A percentile compares a stretch with the other conserved stretches of the same genome.
phyloP scores from a whole-genome alignment of 805 yeast species.

The Nakazawaea anatomiae region DNA sequence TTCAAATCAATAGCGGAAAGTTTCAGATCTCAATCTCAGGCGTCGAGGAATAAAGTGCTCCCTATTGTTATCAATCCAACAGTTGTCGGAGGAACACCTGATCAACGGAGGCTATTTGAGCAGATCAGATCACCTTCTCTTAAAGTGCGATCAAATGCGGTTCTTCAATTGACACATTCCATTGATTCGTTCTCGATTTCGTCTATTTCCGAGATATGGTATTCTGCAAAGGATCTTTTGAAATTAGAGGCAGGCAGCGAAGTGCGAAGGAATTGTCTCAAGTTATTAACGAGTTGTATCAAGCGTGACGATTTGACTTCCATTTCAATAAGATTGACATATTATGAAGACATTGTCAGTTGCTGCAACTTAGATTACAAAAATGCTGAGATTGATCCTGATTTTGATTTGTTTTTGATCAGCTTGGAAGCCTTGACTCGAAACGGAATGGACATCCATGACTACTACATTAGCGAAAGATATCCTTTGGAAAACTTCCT shows the following conservation, averaged over 20 bases:
- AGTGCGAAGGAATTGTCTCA: constrained; percentile 43
- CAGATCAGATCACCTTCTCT: constrained; percentile 18
- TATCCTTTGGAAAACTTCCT: neutral
- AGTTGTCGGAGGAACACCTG: constrained; percentile 21
- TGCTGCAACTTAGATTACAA: constrained; percentile 40
- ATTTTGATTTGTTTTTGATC: constrained; percentile 34
- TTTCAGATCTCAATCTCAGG: constrained; percentile 3
- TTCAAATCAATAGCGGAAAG: constrained; percentile 21
- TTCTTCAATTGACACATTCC: constrained; percentile 42
- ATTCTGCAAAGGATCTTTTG: constrained; percentile 52
- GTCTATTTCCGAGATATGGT: constrained; percentile 73
- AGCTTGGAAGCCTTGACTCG: constrained; percentile 42
- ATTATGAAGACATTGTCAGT: constrained; percentile 52
- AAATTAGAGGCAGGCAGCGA: constrained; percentile 22
- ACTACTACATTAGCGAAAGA: constrained; percentile 5
- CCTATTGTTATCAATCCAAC: constrained; percentile 21
- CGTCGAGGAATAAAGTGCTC: constrained; percentile 9
- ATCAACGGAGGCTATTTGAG: constrained; percentile 15
- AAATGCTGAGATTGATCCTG: constrained; percentile 39
- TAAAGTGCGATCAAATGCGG: constrained; percentile 39
- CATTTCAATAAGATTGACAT: constrained; percentile 43
- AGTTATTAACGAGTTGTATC: constrained; percentile 52
- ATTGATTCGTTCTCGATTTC: constrained; percentile 48
- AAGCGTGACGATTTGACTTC: constrained; percentile 41
- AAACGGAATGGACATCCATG: constrained; percentile 22